Percentiles rank a stretch among this genome's conserved stretches.
phyloP scores from a whole-genome alignment of 257 asterid genomes.

The Echium plantagineum region DNA sequence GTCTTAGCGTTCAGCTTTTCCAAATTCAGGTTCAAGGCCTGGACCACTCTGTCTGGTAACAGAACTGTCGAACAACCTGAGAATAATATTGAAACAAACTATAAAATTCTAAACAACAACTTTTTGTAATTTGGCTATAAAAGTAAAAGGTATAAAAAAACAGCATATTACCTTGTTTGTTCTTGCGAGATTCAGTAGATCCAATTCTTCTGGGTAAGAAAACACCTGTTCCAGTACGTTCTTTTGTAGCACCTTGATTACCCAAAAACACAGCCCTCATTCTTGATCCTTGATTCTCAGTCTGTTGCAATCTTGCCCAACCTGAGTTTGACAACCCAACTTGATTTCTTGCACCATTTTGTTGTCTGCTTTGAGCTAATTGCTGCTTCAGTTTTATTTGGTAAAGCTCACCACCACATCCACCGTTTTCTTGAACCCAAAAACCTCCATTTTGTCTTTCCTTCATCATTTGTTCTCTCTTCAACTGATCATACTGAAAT shows the following conservation, averaged over 20 bases:
- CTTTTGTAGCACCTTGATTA: conserved; percentile 30
- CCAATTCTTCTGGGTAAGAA: conserved; percentile 50
- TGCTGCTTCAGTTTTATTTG: conserved; percentile 17
- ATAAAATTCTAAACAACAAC: too few species aligned
- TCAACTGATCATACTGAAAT: conserved; percentile 30
- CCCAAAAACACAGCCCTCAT: conserved; percentile 37
- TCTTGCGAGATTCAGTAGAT: conserved; percentile 23
- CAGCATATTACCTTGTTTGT: conserved; percentile 30
- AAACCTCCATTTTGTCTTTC: conserved; percentile 9
- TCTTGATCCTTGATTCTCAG: conserved; percentile 27
- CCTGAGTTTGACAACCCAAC: conserved; percentile 20
- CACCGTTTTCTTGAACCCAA: conserved; percentile 18
- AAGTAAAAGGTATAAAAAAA: neutral
- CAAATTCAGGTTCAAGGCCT: conserved; percentile 46
- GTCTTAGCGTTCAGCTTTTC: conserved; percentile 16
- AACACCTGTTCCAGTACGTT: conserved; percentile 76
- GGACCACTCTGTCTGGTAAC: conserved; percentile 60
- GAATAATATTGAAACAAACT: too few species aligned
- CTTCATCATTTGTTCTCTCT: conserved; percentile 30
- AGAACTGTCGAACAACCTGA: conserved; percentile 48
- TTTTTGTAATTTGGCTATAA: too few species aligned
- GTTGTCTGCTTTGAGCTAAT: conserved; percentile 17
- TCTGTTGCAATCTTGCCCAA: conserved; percentile 45
- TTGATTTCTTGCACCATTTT: conserved; percentile 14
- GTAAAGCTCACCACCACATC: neutral